Base-by-base conservation (phyloP, 345 rosid species). In the Cardamine chenopodiifolia region DNA sequence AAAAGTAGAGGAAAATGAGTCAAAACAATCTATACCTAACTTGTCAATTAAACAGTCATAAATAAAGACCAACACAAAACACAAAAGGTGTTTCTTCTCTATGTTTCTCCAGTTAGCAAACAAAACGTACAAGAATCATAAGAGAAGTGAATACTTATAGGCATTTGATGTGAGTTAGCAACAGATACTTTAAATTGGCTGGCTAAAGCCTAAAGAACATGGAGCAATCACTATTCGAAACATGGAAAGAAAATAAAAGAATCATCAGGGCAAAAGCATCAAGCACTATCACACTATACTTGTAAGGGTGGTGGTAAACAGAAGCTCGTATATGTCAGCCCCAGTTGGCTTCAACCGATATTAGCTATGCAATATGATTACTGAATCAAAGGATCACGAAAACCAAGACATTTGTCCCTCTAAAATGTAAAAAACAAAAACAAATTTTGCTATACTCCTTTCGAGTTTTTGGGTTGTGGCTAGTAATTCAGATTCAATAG, bases 281-380 rank as follows among this genome's bases (percentile, higher is more conserved):
- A 68, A 62, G 34, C 47, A 75, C 37, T 40, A 54, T 55, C 32
- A 55, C 49, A 65, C 39, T 37, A 52, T 62, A 39, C 14, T 72
- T 37, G 54, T 45, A 34, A 14, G n/a, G 23, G 37, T 22, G 35
- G 34, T 64, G 65, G 42, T 20, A 31, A 42, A 42, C 57, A 44
- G 67, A 67, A 48, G 53, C 45, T 66, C 17, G 61, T 57, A 66
- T 66, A 65, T 56, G 56, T 52, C 45, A 57, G 2, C 47, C 17
- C 2, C 47, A 40, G 7, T 14, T 1, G 47, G 49, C 26, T 35
- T 60, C 4, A 18, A 47, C 37, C 45, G 15, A 48, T 58, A 62
- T 54, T 53, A 62, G 53, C 56, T 76, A 70, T 45, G 75, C 60
- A 63, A 54, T 11, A 61, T 76, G 60, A 70, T 13, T 34, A 70